Conservation (phyloP, 805 yeast species). For the Wickerhamiella shivajii region DNA sequence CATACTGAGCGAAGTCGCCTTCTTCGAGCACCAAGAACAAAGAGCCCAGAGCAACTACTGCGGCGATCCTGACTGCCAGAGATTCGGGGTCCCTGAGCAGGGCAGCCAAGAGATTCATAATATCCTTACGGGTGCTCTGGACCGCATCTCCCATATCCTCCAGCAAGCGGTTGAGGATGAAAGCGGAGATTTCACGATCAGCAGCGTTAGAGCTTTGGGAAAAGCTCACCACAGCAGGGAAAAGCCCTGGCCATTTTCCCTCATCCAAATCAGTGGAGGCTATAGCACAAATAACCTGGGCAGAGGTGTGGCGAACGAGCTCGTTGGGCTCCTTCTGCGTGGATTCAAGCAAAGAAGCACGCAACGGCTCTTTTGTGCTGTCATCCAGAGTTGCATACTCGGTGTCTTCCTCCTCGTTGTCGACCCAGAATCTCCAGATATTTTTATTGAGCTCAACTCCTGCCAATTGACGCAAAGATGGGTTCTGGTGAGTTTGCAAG, state of each 20-base stretch:
- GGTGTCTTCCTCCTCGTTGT: conserved; percentile 4
- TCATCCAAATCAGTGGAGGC: conserved; percentile 61
- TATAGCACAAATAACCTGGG: conserved; percentile 79
- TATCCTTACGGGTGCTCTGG: conserved; percentile 33
- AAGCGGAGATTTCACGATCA: conserved; percentile 69
- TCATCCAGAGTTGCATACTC: conserved; percentile 31
- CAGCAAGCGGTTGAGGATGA: conserved; percentile 58
- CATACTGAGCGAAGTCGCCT: conserved; percentile 39
- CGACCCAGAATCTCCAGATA: conserved; percentile 54
- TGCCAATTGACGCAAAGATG: conserved; percentile 75
- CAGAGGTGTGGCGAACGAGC: conserved; percentile 71
- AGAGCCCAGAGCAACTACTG: conserved; percentile 65
- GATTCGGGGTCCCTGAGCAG: conserved; percentile 51
- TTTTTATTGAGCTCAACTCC: conserved; percentile 92
- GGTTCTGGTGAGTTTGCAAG: conserved; percentile 52
- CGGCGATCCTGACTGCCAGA: conserved; percentile 61
- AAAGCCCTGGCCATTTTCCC: conserved; percentile 59
- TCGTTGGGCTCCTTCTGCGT: conserved; percentile 51
- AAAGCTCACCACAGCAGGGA: conserved; percentile 55
- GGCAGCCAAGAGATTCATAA: conserved; percentile 53
- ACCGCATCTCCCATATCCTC: conserved; percentile 31
- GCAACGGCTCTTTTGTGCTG: conserved; percentile 42
- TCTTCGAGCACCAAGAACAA: conserved; percentile 35
- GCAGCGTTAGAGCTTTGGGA: conserved; percentile 44
- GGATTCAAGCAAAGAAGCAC: conserved; percentile 49